These are phyloP conservation scores for Gonium pectorale DNA, from an alignment of 139 green algal genomes.

Conservation along the genomic window DNA sequence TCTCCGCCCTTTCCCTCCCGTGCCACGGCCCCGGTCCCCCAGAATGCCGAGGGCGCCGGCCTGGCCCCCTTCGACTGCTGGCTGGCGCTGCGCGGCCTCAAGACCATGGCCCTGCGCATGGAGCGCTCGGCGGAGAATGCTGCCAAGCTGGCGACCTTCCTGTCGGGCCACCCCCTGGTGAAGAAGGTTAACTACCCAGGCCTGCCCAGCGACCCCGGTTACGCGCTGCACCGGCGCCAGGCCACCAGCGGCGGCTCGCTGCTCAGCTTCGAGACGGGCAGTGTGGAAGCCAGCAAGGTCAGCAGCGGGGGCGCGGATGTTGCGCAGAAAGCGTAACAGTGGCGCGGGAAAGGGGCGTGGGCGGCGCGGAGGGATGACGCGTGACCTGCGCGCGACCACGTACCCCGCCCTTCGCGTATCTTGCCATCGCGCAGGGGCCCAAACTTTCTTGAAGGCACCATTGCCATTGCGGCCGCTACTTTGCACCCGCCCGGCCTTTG, in stretches of 20 bases:
- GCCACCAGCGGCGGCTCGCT: constrained; percentile 78
- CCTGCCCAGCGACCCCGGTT: constrained; percentile 66
- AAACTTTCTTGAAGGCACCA: no score
- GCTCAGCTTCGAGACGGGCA: constrained; percentile 89
- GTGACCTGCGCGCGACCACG: no score
- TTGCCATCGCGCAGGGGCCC: no score
- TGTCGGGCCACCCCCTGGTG: constrained; percentile 88
- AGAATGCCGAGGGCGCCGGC: constrained; percentile 92
- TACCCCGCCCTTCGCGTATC: no score
- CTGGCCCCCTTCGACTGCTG: constrained; percentile 98
- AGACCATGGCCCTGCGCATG: constrained; percentile 98
- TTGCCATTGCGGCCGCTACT: no score
- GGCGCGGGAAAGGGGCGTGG: not conserved
- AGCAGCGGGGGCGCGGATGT: not conserved
- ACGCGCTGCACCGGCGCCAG: constrained; percentile 74
- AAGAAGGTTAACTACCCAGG: constrained; percentile 92
- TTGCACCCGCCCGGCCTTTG: no score
- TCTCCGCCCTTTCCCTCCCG: not conserved
- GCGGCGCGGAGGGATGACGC: not conserved
- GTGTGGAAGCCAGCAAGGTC: constrained; percentile 71
- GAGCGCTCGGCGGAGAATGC: constrained; percentile 75
- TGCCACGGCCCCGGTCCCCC: not conserved
- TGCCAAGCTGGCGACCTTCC: constrained; percentile 83
- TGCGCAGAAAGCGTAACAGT: not conserved
- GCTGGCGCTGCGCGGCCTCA: constrained; percentile 94